Conservation (phyloP, 2,329 filamentous ascomycete species). For the Dactylellina cionopaga region DNA sequence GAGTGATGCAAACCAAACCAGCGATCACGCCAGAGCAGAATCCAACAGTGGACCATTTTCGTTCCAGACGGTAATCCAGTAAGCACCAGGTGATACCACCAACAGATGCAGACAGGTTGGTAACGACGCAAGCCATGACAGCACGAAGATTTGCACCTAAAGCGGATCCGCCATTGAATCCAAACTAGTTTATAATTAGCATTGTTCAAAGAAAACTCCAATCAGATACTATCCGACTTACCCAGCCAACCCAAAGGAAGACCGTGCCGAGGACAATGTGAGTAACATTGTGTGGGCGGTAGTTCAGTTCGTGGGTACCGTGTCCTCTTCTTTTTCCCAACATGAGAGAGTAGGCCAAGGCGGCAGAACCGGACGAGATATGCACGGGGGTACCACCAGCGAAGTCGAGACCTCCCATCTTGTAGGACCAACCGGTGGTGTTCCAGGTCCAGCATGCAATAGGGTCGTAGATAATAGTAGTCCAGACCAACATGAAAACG, state of each 20-base stretch:
- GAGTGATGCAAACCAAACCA: slow-evolving; percentile 87
- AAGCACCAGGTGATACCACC: slow-evolving; percentile 90
- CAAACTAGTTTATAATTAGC: slow-evolving; percentile 66
- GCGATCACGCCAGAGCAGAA: slow-evolving; percentile 92
- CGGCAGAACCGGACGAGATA: slow-evolving; percentile 82
- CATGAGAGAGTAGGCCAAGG: slow-evolving; percentile 90
- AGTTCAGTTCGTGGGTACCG: slow-evolving; percentile 87
- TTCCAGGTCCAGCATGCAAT: slow-evolving; percentile 98
- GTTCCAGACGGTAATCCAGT: slow-evolving; percentile 86
- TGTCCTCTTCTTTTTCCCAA: slow-evolving; percentile 85
- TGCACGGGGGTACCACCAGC: slow-evolving; percentile 91
- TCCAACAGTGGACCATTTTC: slow-evolving; percentile 91
- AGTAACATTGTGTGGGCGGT: slow-evolving; percentile 90
- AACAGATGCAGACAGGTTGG: slow-evolving; percentile 83
- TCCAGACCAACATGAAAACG: slow-evolving; percentile 93
- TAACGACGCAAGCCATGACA: slow-evolving; percentile 86
- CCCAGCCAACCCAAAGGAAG: slow-evolving; percentile 92
- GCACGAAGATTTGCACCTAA: slow-evolving; percentile 83
- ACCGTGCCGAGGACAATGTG: slow-evolving; percentile 92
- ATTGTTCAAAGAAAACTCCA: neutral
- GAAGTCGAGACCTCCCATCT: slow-evolving; percentile 85
- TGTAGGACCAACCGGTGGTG: slow-evolving; percentile 78
- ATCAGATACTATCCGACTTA: slow-evolving; percentile 8
- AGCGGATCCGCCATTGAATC: slow-evolving; percentile 89
- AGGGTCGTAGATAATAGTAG: slow-evolving; percentile 87